Base-by-base conservation (phyloP, 257 asterid genomes). In the Hygrophila difformis region DNA sequence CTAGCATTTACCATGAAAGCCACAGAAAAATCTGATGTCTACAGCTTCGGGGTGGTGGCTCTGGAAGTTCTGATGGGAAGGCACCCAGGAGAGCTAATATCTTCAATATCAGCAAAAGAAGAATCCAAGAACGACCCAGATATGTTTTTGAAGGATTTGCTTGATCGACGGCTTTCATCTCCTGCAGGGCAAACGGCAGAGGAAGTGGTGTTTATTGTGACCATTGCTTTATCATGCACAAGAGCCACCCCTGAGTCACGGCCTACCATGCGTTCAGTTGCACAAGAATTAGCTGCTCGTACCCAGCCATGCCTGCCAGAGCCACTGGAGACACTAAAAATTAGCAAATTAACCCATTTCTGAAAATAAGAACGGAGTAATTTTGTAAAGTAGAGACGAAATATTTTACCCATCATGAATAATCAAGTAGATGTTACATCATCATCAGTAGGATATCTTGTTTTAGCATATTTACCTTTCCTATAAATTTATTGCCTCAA, bases 31-130 rank as follows among this genome's bases (percentile, higher is more conserved):
- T 81, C 81, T 20, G 97, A 88, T 47, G 96, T 81, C 1, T 88
- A 84, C 62, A 88, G 97, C 78, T 88, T 88, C 26, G 97, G 96
- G 34, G 97, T 88, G 57, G 87, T 84, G 52, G 91, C 85, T 0
- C 47, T 84, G 68, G 97, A 88, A 65, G 51, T 72, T 50, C 58
- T 84, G 83, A 81, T 81, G 94, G 97, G 96, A 57, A 70, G 55
- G 66, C 97, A 88, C 68, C 97, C 97, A 10, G 81, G 96, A 51
- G 95, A 84, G 28, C 73, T 81, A 36, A 42, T 86, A 55, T 41
- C 82, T 54, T 71, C 74, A 35, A 34, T 81, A 48, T 63, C 82
- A 37, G 54, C 69, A 55, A 47, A 58, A 12, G 55, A 56, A 52
- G 66, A 62, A 53, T 18, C 36, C 55, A 19, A 59, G 12, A 50